Evolutionary conservation across 805 yeast species (phyloP).

Genomic region (Helenozyma rhizophorensis): DNA sequence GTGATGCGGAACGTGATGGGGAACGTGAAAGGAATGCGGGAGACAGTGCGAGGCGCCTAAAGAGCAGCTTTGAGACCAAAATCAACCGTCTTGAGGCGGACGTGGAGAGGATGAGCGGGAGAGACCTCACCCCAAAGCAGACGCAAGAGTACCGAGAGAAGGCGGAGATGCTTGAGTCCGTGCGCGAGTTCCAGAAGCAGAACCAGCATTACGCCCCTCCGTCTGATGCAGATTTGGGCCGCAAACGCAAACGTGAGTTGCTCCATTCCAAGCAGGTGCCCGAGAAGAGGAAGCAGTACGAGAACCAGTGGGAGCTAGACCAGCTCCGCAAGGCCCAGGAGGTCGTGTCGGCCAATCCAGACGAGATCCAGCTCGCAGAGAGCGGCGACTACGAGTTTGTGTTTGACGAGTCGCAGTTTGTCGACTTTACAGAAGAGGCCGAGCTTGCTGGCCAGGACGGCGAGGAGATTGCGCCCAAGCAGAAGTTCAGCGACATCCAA

Average conservation of each 20-base stretch:
- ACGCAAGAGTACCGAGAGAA: conserved; percentile 10
- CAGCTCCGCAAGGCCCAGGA: conserved; percentile 43
- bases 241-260: conserved; percentile 48
- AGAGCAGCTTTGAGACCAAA: conserved; percentile 6
- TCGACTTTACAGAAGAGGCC: conserved; percentile 49
- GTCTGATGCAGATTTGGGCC: conserved; percentile 49
- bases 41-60: too few relatives aligned
- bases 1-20: too few relatives aligned
- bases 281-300: conserved; percentile 15
- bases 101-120: conserved; percentile 1
- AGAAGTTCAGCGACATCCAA: conserved; percentile 25
- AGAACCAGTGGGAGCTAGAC: conserved; percentile 50
- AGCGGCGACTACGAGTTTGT: conserved; percentile 65
- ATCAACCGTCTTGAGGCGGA: conserved; percentile 2
- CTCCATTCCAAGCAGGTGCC: conserved; percentile 35
- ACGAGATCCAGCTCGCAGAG: conserved; percentile 38
- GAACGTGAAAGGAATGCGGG: too few relatives aligned
- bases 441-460: conserved; percentile 26
- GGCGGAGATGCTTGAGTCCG: conserved; percentile 3
- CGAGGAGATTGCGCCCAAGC: conserved; percentile 4
- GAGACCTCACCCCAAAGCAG: conserved; percentile 11
- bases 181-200: too few relatives aligned
- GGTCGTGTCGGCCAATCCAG: conserved; percentile 21
- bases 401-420: conserved; percentile 61
- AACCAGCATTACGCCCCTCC: conserved; percentile 34